Evolutionary conservation across 1,284 basidiomycete species (phyloP).

Genomic region (Tetrapyrgos nigripes): DNA sequence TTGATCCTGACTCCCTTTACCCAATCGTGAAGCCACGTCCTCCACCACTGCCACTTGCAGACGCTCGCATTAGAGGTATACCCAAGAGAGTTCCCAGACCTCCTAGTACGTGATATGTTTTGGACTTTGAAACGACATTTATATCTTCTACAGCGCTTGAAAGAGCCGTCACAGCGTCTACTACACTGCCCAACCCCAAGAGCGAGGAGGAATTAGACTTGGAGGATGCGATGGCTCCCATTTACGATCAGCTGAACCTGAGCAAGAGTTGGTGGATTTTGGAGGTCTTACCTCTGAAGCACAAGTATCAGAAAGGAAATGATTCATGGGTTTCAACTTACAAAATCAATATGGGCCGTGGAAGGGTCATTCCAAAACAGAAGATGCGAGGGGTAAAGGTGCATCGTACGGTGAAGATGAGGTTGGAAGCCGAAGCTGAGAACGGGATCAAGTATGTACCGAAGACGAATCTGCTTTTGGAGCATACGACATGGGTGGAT

Average conservation of each 20-base stretch:
- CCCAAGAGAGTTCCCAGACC: background rate
- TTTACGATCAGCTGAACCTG: conserved; percentile 51
- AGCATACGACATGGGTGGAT: conserved; percentile 15
- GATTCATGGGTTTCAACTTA: conserved; percentile 27
- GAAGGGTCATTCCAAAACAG: conserved; percentile 41
- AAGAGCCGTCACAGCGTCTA: no score
- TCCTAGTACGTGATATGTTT: conserved; percentile 18
- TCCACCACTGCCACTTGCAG: conserved; percentile 17
- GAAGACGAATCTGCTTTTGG: conserved; percentile 35
- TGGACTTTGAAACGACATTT: no score
- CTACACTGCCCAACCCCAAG: background rate
- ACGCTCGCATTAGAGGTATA: conserved; percentile 18
- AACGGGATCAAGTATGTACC: conserved; percentile 38
- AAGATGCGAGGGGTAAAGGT: conserved; percentile 32
- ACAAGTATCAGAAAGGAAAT: conserved; percentile 35
- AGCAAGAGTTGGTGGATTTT: conserved; percentile 51
- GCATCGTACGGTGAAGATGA: conserved; percentile 52
- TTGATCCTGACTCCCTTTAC: conserved; percentile 29
- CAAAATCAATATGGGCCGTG: conserved; percentile 48
- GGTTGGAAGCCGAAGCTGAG: conserved; percentile 47
- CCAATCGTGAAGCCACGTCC: conserved; percentile 28
- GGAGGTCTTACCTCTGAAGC: conserved; percentile 44
- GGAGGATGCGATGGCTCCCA: conserved; percentile 45
- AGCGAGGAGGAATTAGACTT: conserved; percentile 45
- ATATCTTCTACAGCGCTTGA: no score